phyloP scores from a whole-genome alignment of 163 green algal species.

The Chloroidium sp. region DNA sequence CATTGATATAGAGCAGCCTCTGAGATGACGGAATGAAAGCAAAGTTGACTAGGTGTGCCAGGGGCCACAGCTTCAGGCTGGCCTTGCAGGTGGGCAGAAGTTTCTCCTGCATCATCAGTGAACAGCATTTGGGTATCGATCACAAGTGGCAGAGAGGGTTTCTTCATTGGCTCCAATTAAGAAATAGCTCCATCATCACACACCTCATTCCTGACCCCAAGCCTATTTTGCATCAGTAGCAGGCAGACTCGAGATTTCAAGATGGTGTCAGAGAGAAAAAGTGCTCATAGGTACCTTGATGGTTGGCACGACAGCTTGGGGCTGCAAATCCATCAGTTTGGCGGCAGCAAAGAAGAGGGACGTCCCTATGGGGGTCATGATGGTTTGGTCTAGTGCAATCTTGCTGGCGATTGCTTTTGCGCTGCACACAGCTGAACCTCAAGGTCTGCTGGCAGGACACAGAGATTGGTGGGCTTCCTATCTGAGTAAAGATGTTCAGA shows the following conservation, averaged over 20 bases:
- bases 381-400: conserved; percentile 7
- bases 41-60: conserved; percentile 64
- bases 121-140: background rate
- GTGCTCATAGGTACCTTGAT: conserved; percentile 1
- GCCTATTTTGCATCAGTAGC: background rate
- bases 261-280: background rate
- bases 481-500: too few relatives aligned
- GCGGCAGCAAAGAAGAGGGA: conserved; percentile 6
- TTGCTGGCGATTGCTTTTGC: conserved; percentile 2
- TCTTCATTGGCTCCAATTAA: too few relatives aligned
- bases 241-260: background rate
- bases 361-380: conserved; percentile 12
- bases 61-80: conserved; percentile 48
- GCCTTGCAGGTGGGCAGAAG: conserved; percentile 5
- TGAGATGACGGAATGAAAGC: conserved; percentile 54
- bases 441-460: too few relatives aligned
- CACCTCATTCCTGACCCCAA: too few relatives aligned
- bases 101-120: conserved; percentile 1
- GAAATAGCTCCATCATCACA: too few relatives aligned
- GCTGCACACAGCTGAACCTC: conserved; percentile 1
- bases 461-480: too few relatives aligned
- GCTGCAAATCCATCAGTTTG: background rate
- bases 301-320: background rate
- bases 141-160: too few relatives aligned
- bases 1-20: conserved; percentile 66